phyloP scores from a whole-genome alignment of 2,329 filamentous ascomycete species.

The Trichoderma breve region DNA sequence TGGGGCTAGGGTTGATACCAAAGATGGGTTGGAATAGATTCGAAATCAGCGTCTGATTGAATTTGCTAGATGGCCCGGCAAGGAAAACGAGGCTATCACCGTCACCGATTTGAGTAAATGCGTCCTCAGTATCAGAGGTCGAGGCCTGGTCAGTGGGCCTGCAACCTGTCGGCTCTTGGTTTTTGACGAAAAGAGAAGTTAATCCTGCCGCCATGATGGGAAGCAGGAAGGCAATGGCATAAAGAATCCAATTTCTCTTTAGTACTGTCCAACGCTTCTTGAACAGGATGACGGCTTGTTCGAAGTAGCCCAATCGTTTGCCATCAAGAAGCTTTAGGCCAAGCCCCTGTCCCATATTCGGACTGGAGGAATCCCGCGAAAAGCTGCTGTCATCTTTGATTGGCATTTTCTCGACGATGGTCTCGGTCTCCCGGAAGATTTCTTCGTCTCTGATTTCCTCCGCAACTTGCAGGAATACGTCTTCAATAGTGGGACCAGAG shows the following conservation, averaged over 20 bases:
- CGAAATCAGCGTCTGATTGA: conserved; percentile 34
- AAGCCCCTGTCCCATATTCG: conserved; percentile 27
- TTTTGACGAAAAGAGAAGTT: conserved; percentile 71
- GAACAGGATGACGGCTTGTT: conserved; percentile 73
- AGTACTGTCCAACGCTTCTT: conserved; percentile 75
- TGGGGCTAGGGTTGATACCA: conserved; percentile 25
- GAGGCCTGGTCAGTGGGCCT: conserved; percentile 48
- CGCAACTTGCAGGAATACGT: conserved; percentile 83
- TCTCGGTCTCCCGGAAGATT: conserved; percentile 25
- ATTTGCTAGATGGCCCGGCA: conserved; percentile 36
- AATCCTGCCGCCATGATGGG: conserved; percentile 78
- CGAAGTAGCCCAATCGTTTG: conserved; percentile 63
- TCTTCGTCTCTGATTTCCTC: conserved; percentile 68
- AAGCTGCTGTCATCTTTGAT: conserved; percentile 26
- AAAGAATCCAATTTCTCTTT: conserved; percentile 74
- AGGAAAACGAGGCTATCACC: conserved; percentile 29
- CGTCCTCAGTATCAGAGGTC: conserved; percentile 38
- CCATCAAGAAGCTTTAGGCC: conserved; percentile 64
- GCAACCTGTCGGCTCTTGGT: conserved; percentile 53
- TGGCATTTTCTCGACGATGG: conserved; percentile 24
- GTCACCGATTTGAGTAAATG: conserved; percentile 38
- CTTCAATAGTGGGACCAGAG: conserved; percentile 85
- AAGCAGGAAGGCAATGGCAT: conserved; percentile 69
- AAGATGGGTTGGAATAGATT: conserved; percentile 44
- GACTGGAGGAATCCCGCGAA: conserved; percentile 26